A percentile compares a stretch with the other conserved stretches of the same genome.
Conservation (phyloP, 306 rosid genomes). For the Luffa aegyptiaca region DNA sequence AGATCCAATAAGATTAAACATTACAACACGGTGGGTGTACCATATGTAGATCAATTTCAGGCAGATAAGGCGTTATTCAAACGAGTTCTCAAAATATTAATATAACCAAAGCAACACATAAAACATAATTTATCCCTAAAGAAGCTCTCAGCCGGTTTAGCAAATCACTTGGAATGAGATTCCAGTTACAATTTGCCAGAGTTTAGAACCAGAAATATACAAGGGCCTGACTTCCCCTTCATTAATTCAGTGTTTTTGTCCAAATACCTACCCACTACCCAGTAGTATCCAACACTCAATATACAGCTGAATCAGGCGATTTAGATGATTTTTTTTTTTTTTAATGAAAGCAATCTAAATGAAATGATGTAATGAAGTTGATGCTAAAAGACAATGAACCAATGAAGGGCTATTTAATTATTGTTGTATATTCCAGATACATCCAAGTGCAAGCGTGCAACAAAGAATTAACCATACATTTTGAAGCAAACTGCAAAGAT, state of each 20-base stretch:
- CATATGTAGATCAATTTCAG: not conserved
- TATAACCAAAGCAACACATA: not conserved
- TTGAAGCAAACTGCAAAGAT: not conserved
- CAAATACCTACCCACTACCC: not conserved
- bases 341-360: not conserved
- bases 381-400: not conserved
- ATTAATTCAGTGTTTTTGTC: not conserved
- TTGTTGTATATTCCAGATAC: not conserved
- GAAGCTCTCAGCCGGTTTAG: not conserved
- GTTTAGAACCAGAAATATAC: not conserved
- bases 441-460: not conserved
- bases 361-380: not conserved
- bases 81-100: not conserved
- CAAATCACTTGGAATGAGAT: not conserved
- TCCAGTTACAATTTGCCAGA: not conserved
- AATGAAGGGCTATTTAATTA: not conserved
- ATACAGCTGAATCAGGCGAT: not conserved
- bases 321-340: not conserved
- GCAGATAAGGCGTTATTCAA: not conserved
- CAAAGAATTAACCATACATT: not conserved
- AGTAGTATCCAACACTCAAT: not conserved
- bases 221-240: not conserved
- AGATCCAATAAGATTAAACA: not conserved
- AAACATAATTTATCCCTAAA: not conserved
- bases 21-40: not conserved